Evolutionary conservation across 2,329 filamentous ascomycete species (phyloP), one percentile per base, ranked within the genome.

Genomic region (Colletotrichum limetticola): DNA sequence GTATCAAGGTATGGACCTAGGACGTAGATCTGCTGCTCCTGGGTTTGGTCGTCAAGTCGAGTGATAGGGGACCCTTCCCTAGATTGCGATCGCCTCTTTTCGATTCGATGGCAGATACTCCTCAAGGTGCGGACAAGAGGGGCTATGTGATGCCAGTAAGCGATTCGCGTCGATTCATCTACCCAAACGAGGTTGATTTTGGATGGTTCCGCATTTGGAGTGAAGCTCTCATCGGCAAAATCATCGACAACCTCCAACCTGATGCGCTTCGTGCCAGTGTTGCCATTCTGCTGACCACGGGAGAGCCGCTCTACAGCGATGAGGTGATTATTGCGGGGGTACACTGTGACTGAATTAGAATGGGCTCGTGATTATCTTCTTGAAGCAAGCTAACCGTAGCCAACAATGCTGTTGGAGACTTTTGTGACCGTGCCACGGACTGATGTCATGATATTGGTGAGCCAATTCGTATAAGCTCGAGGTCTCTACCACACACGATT

Each of bases 401-500:
- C 71, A 62, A 63, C 57, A 67, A 74, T 68, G 53, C 63, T 71
- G 58, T 61, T 66, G 24, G 71, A 74, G 26, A 74, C 67, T 52
- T 72, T 74, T 49, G 30, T 66, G n/a, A 74, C 68, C 19, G 71
- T 63, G 61, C 71, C 71, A 26, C 68, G 57, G 30, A 74, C 71
- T 63, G 71, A 74, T 60, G 71, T 74, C 71, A 74, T 74, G 68
- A 67, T 74, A 74, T 63, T 26, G 53, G 61, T 22, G 37, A 72
- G 57, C 68, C 71, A 59, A 60, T 53, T 53, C 63, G 42, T 49
- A 11, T 32, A 68, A 68, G 37, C 52, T 22, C n/a, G 60, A 35
- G 42, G 14, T 67, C 28, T 24, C 53, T 66, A 49, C 30, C 37
- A 28, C 12, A 12, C 19, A 42, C 5, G 7, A 28, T 64, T 26